phyloP scores from a whole-genome alignment of 176 grass and related monocot species.

The Carex kokanica region DNA sequence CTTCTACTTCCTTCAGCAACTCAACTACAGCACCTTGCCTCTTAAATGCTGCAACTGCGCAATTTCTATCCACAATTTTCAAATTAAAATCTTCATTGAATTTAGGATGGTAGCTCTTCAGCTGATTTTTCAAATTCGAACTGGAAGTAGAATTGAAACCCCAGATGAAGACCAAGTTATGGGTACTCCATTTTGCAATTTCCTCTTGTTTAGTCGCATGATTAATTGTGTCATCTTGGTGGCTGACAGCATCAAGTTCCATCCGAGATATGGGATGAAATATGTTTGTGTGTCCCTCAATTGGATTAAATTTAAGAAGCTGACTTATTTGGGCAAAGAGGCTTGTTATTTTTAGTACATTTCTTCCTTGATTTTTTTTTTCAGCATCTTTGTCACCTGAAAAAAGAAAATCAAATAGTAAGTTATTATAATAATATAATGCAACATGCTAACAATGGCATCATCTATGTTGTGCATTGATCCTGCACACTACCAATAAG shows the following conservation, averaged over 20 bases:
- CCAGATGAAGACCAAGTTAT: constrained; percentile 73
- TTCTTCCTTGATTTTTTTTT: constrained; percentile 50
- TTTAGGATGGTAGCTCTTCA: constrained; percentile 43
- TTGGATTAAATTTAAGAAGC: constrained; percentile 48
- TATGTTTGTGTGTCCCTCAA: constrained; percentile 68
- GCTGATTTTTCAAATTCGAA: constrained; percentile 45
- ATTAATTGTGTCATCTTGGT: not conserved
- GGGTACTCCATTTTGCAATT: constrained; percentile 30
- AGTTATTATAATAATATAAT: constrained; percentile 13
- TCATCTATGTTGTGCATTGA: not conserved
- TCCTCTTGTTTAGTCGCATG: constrained; percentile 6
- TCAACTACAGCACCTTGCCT: constrained; percentile 37
- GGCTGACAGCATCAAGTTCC: constrained; percentile 43
- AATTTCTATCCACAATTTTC: constrained; percentile 60
- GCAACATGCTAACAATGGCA: not conserved
- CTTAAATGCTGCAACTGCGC: constrained; percentile 57
- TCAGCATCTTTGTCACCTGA: constrained; percentile 44
- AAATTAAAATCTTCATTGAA: constrained; percentile 70
- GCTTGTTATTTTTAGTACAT: constrained; percentile 70
- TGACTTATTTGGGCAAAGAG: constrained; percentile 70
- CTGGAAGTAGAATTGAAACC: constrained; percentile 44
- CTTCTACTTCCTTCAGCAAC: constrained; percentile 56
- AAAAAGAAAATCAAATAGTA: not conserved
- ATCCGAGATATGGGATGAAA: constrained; percentile 50
- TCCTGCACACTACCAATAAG: not conserved